Percentiles rank a stretch among this genome's conserved stretches.
These are phyloP conservation scores for Chenopodium album DNA, from an alignment of 148 eudicot genomes.

Conservation along the genomic window DNA sequence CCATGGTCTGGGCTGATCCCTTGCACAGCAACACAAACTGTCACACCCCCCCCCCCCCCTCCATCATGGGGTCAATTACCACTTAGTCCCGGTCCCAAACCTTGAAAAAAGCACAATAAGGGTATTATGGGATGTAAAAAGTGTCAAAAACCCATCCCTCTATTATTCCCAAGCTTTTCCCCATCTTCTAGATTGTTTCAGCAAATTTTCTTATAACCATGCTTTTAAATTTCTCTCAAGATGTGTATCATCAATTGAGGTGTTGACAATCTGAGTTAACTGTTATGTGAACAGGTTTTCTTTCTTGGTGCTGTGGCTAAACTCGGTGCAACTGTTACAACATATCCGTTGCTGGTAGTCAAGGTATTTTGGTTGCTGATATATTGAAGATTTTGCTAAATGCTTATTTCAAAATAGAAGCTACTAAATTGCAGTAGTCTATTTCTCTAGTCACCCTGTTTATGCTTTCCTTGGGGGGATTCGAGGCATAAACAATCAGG, in stretches of 20 bases:
- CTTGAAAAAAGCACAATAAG: too few species aligned
- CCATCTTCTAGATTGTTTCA: too few species aligned
- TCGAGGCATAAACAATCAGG: neutral
- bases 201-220: neutral
- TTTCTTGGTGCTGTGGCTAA: constrained; percentile 86
- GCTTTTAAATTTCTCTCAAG: neutral
- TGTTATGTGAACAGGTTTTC: constrained; percentile 52
- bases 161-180: too few species aligned
- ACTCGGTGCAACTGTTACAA: constrained; percentile 87
- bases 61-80: too few species aligned
- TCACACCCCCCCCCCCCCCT: too few species aligned
- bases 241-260: neutral
- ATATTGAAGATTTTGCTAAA: neutral
- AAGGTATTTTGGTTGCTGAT: constrained; percentile 47
- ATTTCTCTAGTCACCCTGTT: neutral
- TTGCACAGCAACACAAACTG: too few species aligned
- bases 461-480: neutral
- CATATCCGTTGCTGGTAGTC: constrained; percentile 90
- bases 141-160: too few species aligned
- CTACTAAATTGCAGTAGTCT: neutral
- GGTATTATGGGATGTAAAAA: too few species aligned
- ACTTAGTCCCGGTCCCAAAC: too few species aligned
- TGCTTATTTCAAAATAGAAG: neutral
- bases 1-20: too few species aligned
- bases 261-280: constrained; percentile 1